These are phyloP conservation scores for Pythium sukuiense DNA, from an alignment of 352 stramenopile genomes.

Conservation along the genomic window DNA sequence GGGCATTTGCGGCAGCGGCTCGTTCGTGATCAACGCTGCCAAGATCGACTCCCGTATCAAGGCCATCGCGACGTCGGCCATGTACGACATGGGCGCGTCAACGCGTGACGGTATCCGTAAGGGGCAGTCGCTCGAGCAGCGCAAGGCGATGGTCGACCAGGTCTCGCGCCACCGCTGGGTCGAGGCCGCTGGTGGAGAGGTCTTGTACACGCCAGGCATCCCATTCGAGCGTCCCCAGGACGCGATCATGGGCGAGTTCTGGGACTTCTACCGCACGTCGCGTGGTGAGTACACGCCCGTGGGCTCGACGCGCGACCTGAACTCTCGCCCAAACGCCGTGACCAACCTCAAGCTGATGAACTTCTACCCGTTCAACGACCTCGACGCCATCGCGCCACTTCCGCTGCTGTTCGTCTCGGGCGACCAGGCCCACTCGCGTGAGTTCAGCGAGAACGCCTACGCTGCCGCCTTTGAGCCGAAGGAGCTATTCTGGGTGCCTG, in stretches of 20 bases:
- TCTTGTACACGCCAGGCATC: background rate
- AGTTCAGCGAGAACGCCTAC: slow-evolving; percentile 2
- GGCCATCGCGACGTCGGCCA: background rate
- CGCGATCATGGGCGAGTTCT: background rate
- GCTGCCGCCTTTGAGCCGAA: background rate
- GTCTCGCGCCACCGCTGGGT: slow-evolving; percentile 5
- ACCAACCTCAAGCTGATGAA: background rate
- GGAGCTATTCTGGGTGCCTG: slow-evolving; percentile 1
- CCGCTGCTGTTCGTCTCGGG: background rate
- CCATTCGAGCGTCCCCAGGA: background rate
- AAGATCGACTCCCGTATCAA: slow-evolving; percentile 13
- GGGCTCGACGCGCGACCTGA: background rate
- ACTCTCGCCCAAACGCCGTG: background rate
- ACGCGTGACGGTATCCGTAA: background rate
- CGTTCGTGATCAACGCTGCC: slow-evolving; percentile 1
- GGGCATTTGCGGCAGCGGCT: slow-evolving; percentile 8
- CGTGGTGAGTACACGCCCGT: background rate
- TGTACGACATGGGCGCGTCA: background rate
- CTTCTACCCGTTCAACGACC: slow-evolving; percentile 2
- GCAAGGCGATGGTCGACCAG: slow-evolving; percentile 4
- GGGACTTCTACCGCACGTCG: background rate
- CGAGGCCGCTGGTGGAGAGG: background rate
- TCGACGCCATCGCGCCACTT: background rate
- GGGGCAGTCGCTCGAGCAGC: slow-evolving; percentile 3
- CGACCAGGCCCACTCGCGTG: background rate